A percentile compares a stretch with the other conserved stretches of the same genome.
These are phyloP conservation scores for Petunia axillaris DNA, from an alignment of 257 asterid genomes.

Conservation along the genomic window DNA sequence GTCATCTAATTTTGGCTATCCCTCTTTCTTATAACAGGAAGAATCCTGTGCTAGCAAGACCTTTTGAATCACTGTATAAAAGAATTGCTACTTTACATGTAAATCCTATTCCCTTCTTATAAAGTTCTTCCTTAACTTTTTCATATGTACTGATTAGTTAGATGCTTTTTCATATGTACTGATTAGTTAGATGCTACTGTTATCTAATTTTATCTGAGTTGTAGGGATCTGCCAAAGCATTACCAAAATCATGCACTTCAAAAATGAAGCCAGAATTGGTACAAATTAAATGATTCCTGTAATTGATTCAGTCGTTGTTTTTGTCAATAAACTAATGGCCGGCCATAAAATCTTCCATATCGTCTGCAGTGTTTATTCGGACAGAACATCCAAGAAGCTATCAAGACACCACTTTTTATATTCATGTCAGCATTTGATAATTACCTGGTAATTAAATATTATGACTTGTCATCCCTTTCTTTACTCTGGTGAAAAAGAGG, in stretches of 20 bases:
- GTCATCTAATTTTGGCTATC: not conserved
- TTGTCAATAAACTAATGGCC: not conserved
- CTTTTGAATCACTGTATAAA: too few species aligned
- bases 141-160: too few species aligned
- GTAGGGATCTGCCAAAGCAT: constrained; percentile 5
- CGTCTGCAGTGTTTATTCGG: constrained; percentile 3
- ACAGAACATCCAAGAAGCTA: constrained; percentile 7
- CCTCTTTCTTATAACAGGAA: too few species aligned
- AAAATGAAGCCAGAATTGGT: not conserved
- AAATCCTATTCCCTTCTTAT: too few species aligned
- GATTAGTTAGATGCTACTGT: not conserved
- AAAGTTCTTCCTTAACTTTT: too few species aligned
- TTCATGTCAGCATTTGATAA: constrained; percentile 22
- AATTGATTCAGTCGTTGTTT: not conserved
- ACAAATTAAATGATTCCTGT: not conserved
- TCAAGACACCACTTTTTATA: constrained; percentile 16
- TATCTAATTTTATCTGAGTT: not conserved
- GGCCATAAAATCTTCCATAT: not conserved
- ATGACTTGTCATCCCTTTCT: not conserved
- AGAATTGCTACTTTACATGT: too few species aligned
- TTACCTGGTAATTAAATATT: not conserved
- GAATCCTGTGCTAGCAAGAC: too few species aligned
- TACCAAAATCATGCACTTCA: not conserved
- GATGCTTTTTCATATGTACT: too few species aligned
- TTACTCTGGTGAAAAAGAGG: not conserved